Percentiles rank a stretch among this genome's conserved stretches.
These are phyloP conservation scores for Suhomyces bokatorum DNA, from an alignment of 1,139 yeast genomes.

Conservation along the genomic window DNA sequence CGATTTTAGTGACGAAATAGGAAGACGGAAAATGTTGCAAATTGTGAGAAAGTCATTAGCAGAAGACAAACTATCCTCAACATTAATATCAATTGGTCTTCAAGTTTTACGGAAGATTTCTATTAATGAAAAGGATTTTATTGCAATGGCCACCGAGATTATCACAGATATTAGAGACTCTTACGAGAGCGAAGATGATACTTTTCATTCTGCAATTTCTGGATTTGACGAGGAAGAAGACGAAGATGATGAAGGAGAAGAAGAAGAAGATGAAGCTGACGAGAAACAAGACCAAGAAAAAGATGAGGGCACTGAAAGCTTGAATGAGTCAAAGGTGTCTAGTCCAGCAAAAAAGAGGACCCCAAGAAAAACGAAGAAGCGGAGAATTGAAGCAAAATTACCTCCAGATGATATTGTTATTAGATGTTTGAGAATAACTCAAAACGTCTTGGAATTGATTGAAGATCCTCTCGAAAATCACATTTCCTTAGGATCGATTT, in stretches of 20 bases:
- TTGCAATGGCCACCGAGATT: slow-evolving; percentile 81
- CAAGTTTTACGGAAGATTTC: slow-evolving; percentile 70
- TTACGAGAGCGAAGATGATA: slow-evolving; percentile 44
- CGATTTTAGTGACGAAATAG: slow-evolving; percentile 90
- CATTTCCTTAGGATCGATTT: slow-evolving; percentile 67
- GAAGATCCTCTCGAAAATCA: slow-evolving; percentile 67
- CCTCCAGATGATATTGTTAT: slow-evolving; percentile 54
- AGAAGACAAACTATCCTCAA: slow-evolving; percentile 54
- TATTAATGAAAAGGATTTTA: slow-evolving; percentile 79
- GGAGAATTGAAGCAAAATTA: slow-evolving; percentile 39
- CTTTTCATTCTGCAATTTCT: slow-evolving; percentile 60
- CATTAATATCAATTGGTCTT: slow-evolving; percentile 57
- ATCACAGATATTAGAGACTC: slow-evolving; percentile 82
- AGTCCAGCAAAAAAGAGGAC: slow-evolving; percentile 22
- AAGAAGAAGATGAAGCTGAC: slow-evolving; percentile 14
- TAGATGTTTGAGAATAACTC: slow-evolving; percentile 70
- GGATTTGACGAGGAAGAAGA: slow-evolving; percentile 36
- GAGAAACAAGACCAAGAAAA: slow-evolving; percentile 9
- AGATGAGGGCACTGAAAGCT: slow-evolving; percentile 9
- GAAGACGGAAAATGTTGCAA: slow-evolving; percentile 79
- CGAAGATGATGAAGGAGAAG: slow-evolving; percentile 33
- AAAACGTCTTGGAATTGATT: slow-evolving; percentile 68
- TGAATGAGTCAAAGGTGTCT: slow-evolving; percentile 18
- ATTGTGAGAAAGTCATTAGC: slow-evolving; percentile 64
- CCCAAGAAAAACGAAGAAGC: slow-evolving; percentile 24